phyloP scores from a whole-genome alignment of 2,329 filamentous ascomycete genomes.

The Pseudogymnoascus sp. region DNA sequence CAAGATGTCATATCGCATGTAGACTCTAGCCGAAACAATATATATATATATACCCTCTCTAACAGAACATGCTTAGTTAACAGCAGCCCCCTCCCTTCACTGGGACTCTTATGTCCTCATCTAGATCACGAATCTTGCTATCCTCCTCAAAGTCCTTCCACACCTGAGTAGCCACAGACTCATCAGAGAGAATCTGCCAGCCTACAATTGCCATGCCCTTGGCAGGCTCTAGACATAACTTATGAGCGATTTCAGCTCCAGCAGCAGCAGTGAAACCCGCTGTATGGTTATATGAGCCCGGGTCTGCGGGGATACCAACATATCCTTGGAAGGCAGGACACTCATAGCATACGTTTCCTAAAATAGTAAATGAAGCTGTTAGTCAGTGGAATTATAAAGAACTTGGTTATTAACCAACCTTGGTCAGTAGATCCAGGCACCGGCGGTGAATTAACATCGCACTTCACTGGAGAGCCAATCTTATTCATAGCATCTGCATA shows the following conservation, averaged over 20 bases:
- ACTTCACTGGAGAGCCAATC: neutral
- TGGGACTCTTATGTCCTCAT: neutral
- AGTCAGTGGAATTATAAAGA: neutral
- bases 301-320: constrained; percentile 9
- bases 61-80: neutral
- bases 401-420: neutral
- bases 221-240: neutral
- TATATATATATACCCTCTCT: neutral
- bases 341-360: constrained; percentile 13
- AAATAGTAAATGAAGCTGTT: neutral
- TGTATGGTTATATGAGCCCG: constrained; percentile 7
- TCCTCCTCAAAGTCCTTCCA: constrained; percentile 5
- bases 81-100: neutral
- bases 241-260: constrained; percentile 7
- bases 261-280: constrained; percentile 6
- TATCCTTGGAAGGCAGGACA: constrained; percentile 10
- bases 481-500: constrained; percentile 4
- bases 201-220: constrained; percentile 9
- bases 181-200: constrained; percentile 9
- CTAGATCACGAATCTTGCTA: neutral
- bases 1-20: neutral
- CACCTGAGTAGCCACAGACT: constrained; percentile 5
- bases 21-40: neutral
- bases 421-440: constrained; percentile 11
- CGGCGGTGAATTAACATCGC: neutral